phyloP scores from a whole-genome alignment of 2,329 filamentous ascomycete genomes.

The Neoarthrinium moseri region DNA sequence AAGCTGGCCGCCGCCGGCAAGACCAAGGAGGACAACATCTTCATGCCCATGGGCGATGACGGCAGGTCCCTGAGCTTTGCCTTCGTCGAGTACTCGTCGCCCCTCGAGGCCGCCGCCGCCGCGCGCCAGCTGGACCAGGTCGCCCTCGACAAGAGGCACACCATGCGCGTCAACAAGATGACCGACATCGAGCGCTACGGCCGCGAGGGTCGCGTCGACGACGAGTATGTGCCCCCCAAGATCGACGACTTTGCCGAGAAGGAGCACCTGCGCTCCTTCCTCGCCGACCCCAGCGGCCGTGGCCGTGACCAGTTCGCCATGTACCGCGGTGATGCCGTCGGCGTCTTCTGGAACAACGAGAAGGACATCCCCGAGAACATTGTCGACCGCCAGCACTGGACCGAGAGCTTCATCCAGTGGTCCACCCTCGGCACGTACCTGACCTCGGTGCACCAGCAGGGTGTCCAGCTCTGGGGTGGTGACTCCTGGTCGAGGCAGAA shows the following conservation, averaged over 20 bases:
- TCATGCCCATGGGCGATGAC: conserved; percentile 90
- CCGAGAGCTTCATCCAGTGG: conserved; percentile 97
- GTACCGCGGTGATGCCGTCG: conserved; percentile 88
- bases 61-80: conserved; percentile 88
- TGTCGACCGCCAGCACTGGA: conserved; percentile 94
- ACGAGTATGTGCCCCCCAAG: conserved; percentile 80
- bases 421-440: conserved; percentile 92
- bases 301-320: conserved; percentile 95
- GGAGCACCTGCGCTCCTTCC: conserved; percentile 92
- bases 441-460: conserved; percentile 91
- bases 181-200: conserved; percentile 97
- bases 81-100: conserved; percentile 92
- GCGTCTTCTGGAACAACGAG: conserved; percentile 98
- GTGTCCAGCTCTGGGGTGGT: conserved; percentile 96
- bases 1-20: conserved; percentile 85
- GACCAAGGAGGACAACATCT: conserved; percentile 81
- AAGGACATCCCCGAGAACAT: conserved; percentile 84
- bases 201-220: conserved; percentile 87
- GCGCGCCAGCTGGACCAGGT: conserved; percentile 84
- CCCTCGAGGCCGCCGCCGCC: conserved; percentile 85
- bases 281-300: conserved; percentile 75
- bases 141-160: conserved; percentile 96
- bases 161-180: conserved; percentile 92
- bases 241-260: conserved; percentile 86
- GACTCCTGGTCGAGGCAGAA: conserved; percentile 85